These are phyloP conservation scores for Sugiyamaella novakii DNA, from an alignment of 1,139 yeast genomes.

Conservation along the genomic window DNA sequence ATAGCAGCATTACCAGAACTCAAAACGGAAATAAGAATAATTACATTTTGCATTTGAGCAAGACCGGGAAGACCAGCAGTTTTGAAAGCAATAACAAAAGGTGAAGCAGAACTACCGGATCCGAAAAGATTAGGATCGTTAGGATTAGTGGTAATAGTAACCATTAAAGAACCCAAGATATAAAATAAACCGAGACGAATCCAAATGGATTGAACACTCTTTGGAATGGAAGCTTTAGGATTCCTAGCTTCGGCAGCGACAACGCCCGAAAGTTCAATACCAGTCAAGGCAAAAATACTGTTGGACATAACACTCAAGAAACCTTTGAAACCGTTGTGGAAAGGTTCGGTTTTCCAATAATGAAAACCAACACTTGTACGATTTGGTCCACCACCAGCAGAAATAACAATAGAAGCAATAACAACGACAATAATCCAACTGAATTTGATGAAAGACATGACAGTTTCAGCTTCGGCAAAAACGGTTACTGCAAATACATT, in stretches of 20 bases:
- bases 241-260: slow-evolving; percentile 77
- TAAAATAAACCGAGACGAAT: slow-evolving; percentile 76
- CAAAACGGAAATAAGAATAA: slow-evolving; percentile 61
- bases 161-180: slow-evolving; percentile 62
- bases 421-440: slow-evolving; percentile 28
- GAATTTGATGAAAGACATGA: slow-evolving; percentile 55
- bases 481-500: slow-evolving; percentile 43
- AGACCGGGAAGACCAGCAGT: slow-evolving; percentile 68
- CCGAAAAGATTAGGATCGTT: slow-evolving; percentile 56
- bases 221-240: slow-evolving; percentile 75
- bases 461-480: slow-evolving; percentile 42
- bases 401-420: slow-evolving; percentile 63
- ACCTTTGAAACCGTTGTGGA: slow-evolving; percentile 27
- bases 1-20: slow-evolving; percentile 76
- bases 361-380: slow-evolving; percentile 23
- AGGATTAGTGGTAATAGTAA: slow-evolving; percentile 76
- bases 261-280: slow-evolving; percentile 75
- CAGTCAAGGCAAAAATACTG: slow-evolving; percentile 65
- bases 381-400: slow-evolving; percentile 53
- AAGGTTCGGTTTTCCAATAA: slow-evolving; percentile 24
- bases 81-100: slow-evolving; percentile 64
- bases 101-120: slow-evolving; percentile 68
- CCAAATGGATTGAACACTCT: slow-evolving; percentile 73
- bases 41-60: slow-evolving; percentile 64
- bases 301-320: slow-evolving; percentile 40